Conservation (phyloP, 1,139 yeast genomes). For the Debaryomycetaceae sp. region DNA sequence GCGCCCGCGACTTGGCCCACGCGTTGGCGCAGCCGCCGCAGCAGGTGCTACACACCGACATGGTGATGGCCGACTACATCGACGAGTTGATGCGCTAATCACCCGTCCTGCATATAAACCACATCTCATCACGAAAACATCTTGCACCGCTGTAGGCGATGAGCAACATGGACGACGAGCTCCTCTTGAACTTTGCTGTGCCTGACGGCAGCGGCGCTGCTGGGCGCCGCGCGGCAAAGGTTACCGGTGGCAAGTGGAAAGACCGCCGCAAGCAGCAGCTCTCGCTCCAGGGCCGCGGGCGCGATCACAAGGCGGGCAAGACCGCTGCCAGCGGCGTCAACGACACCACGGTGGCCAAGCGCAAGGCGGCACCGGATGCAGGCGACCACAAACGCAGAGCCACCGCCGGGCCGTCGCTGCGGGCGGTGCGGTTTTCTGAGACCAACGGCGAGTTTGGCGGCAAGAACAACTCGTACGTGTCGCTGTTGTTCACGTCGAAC, state of each 20-base stretch:
- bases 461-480: slow-evolving; percentile 59
- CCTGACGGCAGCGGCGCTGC: slow-evolving; percentile 6
- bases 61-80: slow-evolving; percentile 29
- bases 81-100: slow-evolving; percentile 5
- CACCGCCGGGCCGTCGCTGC: slow-evolving; percentile 18
- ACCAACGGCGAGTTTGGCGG: slow-evolving; percentile 48
- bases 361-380: slow-evolving; percentile 11
- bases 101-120: slow-evolving; percentile 2
- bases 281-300: slow-evolving; percentile 42
- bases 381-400: slow-evolving; percentile 9
- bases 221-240: slow-evolving; percentile 22
- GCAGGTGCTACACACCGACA: slow-evolving; percentile 24
- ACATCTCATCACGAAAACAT: slow-evolving; percentile 3
- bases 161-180: slow-evolving; percentile 50
- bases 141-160: not conserved
- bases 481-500: slow-evolving; percentile 82
- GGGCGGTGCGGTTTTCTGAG: slow-evolving; percentile 33
- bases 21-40: slow-evolving; percentile 20
- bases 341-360: slow-evolving; percentile 25
- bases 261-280: slow-evolving; percentile 64
- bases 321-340: slow-evolving; percentile 33
- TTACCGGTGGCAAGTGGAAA: slow-evolving; percentile 75
- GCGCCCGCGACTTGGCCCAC: slow-evolving; percentile 27
- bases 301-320: slow-evolving; percentile 25
- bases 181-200: slow-evolving; percentile 59